Base-by-base conservation (phyloP, 2,329 filamentous ascomycete species). In the Aspergillus sp. region DNA sequence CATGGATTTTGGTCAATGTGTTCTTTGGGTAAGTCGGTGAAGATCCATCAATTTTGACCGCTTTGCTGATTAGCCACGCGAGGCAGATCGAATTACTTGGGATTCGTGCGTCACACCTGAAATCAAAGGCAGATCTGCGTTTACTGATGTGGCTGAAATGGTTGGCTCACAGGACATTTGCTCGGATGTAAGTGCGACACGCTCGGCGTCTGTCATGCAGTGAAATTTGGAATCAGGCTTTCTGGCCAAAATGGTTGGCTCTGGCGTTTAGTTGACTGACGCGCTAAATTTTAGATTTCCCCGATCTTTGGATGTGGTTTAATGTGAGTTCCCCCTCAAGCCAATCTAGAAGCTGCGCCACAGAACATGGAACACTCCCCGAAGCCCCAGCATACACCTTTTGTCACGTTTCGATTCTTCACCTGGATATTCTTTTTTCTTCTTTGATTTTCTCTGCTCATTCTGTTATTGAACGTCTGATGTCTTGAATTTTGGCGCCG, bases 1-100 rank as follows among this genome's bases (percentile, higher is more conserved):
- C 84, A 49, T 87, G 84, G 81, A 81, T 86, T 45, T 71, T 87
- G 64, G 80, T 87, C 66, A 85, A 87, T 64, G 85, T 88, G 34
- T 88, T 88, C 75, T 87, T 88, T 73, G 86, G 86, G 77, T 80
- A 74, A 68, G 75, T 65, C 72, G 70, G 69, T 72, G 62, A 72
- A 66, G 47, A 59, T 30, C 19, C 48, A 58, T 59, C 57, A 54
- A 60, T 62, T 22, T 64, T 55, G 53, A 63, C 60, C 64, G 65
- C 63, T 66, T 48, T 54, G 66, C 60, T 52, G 23, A 64, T 71
- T 74, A 66, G 78, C 64, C 28, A 31, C 59, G 59, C 60, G 62
- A 70, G 62, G 57, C 69, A 79, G 77, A 64, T 86, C 83, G 54
- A 84, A 81, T 63, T 84, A 84, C 67, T 77, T 87, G 57, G 85